Percentiles rank a stretch among this genome's conserved stretches.
These are phyloP conservation scores for Daldinia caldariorum DNA, from an alignment of 495 filamentous ascomycete species.

Conservation along the genomic window DNA sequence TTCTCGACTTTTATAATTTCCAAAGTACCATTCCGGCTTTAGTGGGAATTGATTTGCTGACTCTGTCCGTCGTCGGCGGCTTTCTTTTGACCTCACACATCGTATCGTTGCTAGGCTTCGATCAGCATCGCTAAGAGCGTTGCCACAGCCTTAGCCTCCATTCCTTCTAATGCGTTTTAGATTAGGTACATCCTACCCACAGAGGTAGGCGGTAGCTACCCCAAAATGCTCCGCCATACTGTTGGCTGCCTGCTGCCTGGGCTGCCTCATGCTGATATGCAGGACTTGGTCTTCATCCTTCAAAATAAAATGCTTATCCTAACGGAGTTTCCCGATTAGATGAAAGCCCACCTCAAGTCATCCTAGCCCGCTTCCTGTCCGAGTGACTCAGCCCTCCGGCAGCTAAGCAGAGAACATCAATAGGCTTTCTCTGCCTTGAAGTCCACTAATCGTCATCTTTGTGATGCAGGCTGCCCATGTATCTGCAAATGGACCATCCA, in stretches of 20 bases:
- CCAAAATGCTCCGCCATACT: neutral
- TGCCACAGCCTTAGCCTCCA: neutral
- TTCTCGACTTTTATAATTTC: too few species aligned
- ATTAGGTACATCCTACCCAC: too few species aligned
- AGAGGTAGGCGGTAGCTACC: too few species aligned
- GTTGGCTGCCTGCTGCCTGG: neutral
- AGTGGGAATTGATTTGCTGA: too few species aligned
- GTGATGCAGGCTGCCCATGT: neutral
- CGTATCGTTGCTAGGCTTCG: too few species aligned
- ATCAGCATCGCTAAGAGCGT: neutral
- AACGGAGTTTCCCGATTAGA: constrained; percentile 11
- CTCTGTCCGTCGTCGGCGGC: too few species aligned
- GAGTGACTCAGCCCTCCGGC: constrained; percentile 30
- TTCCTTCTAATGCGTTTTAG: too few species aligned
- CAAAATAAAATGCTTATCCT: too few species aligned
- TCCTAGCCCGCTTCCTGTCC: constrained; percentile 5
- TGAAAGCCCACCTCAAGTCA: constrained; percentile 4
- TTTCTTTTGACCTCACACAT: too few species aligned
- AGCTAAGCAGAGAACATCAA: constrained; percentile 3
- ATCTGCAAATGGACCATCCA: neutral
- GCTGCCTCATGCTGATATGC: neutral
- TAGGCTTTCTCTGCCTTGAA: constrained; percentile 6
- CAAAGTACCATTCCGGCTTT: too few species aligned
- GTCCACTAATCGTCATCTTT: neutral
- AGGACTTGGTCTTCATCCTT: neutral